Conservation (phyloP, 306 rosid genomes). For the Sphenostylis stenocarpa region DNA sequence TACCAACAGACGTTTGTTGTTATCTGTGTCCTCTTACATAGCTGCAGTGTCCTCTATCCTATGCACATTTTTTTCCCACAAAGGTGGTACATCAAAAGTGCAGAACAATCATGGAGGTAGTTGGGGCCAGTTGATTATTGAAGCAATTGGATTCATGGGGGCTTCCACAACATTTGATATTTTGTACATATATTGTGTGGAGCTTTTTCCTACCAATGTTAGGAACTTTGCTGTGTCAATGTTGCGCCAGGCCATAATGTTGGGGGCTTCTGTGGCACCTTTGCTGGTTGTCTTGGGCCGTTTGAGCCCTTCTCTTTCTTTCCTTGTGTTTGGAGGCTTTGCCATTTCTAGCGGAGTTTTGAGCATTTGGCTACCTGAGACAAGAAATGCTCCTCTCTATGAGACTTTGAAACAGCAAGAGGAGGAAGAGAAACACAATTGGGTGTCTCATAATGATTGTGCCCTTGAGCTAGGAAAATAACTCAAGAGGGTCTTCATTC, state of each 20-base stretch:
- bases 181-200: slow-evolving; percentile 36
- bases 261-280: slow-evolving; percentile 39
- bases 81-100: not conserved
- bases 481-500: not conserved
- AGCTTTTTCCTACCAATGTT: slow-evolving; percentile 39
- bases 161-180: slow-evolving; percentile 40
- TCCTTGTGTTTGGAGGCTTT: not conserved
- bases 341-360: slow-evolving; percentile 14
- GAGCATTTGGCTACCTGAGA: slow-evolving; percentile 35
- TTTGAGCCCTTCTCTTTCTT: slow-evolving; percentile 32
- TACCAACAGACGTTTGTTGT: slow-evolving; percentile 16
- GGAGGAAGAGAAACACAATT: slow-evolving; percentile 23
- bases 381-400: slow-evolving; percentile 38
- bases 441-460: not conserved
- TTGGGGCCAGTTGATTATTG: slow-evolving; percentile 27
- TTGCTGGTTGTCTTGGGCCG: slow-evolving; percentile 33
- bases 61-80: slow-evolving; percentile 24
- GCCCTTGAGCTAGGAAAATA: slow-evolving; percentile 30
- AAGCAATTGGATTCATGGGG: slow-evolving; percentile 36
- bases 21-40: slow-evolving; percentile 26
- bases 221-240: slow-evolving; percentile 41
- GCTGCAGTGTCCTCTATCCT: slow-evolving; percentile 24
- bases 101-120: not conserved
- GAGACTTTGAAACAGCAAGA: slow-evolving; percentile 39
- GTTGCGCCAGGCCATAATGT: slow-evolving; percentile 33